Conservation (phyloP, 2,329 filamentous ascomycete species). For the Claviceps maximensis region DNA sequence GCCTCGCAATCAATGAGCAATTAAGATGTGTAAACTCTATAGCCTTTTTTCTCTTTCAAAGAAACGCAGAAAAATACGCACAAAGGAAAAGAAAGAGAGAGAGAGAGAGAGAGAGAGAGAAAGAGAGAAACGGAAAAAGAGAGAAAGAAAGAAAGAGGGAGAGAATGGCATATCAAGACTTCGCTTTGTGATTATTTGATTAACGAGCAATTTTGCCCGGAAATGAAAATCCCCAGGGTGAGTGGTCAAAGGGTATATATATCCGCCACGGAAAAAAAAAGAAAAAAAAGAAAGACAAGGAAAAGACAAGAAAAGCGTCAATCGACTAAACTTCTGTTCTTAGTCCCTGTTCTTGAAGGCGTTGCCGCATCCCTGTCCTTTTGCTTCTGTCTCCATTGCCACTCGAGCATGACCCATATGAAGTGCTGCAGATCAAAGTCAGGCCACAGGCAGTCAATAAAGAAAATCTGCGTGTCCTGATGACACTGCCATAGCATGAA, state of each 20-base stretch:
- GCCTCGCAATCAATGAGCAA: no score
- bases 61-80: no score
- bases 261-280: background rate
- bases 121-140: background rate
- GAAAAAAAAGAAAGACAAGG: background rate
- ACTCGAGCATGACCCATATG: constrained; percentile 81
- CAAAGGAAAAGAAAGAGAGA: background rate
- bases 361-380: constrained; percentile 34
- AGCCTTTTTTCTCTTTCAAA: background rate
- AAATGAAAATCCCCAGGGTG: background rate
- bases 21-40: background rate
- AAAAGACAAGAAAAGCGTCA: background rate
- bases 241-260: background rate
- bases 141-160: background rate
- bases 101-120: background rate
- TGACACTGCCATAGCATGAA: constrained; percentile 99
- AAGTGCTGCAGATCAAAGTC: constrained; percentile 93
- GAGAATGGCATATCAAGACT: background rate
- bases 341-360: constrained; percentile 5
- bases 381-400: constrained; percentile 57
- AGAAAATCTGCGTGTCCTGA: constrained; percentile 82
- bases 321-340: constrained; percentile 1
- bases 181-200: background rate
- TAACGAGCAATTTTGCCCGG: background rate
- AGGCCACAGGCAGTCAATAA: constrained; percentile 85